phyloP scores from a whole-genome alignment of 441 rosid genomes.

The Manihot esculenta region DNA sequence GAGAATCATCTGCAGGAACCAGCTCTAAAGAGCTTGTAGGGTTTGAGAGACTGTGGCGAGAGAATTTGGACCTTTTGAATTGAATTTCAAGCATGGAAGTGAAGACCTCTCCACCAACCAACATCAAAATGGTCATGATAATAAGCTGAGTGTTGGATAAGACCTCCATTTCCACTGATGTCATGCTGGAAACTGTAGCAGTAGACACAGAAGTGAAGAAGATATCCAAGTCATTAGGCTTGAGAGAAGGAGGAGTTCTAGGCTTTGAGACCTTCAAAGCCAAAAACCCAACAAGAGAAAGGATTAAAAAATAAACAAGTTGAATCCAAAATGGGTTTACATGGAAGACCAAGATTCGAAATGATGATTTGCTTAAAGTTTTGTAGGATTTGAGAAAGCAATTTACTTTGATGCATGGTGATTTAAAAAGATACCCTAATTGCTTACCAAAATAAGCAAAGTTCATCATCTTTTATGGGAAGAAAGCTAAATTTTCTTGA shows the following conservation, averaged over 20 bases:
- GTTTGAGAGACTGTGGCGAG: not conserved
- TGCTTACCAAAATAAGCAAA: conserved; percentile 4
- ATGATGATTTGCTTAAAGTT: not conserved
- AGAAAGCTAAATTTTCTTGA: no score
- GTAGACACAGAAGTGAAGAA: conserved; percentile 76
- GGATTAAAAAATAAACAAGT: conserved; percentile 28
- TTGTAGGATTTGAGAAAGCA: not conserved
- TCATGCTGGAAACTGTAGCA: conserved; percentile 65
- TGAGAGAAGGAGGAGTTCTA: conserved; percentile 22
- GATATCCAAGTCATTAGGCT: conserved; percentile 40
- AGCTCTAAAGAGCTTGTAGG: not conserved
- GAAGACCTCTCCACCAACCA: conserved; percentile 37
- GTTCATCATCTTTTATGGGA: conserved; percentile 2
- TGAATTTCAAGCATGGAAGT: conserved; percentile 29
- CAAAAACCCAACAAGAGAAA: conserved; percentile 41
- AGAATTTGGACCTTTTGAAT: not conserved
- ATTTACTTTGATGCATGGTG: not conserved
- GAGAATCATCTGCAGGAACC: not conserved
- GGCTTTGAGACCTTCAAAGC: conserved; percentile 36
- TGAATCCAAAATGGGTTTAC: conserved; percentile 29
- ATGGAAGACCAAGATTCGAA: not conserved
- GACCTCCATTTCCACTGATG: conserved; percentile 66
- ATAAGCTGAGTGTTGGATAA: conserved; percentile 63
- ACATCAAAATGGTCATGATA: conserved; percentile 52
- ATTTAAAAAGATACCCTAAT: not conserved